These are phyloP conservation scores for Apiotrichum veenhuisii DNA, from an alignment of 1,284 basidiomycete genomes.

Conservation along the genomic window DNA sequence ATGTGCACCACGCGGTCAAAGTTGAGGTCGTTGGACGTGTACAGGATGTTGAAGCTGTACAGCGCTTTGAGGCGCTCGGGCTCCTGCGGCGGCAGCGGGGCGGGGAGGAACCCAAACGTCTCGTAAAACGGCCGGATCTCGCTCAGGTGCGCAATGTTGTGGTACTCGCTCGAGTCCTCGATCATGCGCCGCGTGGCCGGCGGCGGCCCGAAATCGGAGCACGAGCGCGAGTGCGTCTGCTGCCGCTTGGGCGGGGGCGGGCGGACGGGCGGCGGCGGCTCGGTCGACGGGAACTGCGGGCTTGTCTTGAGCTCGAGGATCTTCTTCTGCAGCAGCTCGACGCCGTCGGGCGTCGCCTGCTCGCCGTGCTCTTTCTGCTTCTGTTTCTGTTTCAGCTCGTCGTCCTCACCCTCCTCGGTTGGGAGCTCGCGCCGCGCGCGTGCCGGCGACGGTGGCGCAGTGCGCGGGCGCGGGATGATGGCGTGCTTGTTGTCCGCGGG, in stretches of 20 bases:
- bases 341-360: too few species aligned
- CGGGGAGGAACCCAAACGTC: conserved; percentile 62
- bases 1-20: conserved; percentile 87
- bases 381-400: neutral
- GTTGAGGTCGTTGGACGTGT: conserved; percentile 76
- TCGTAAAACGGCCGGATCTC: neutral
- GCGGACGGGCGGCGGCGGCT: too few species aligned
- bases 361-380: too few species aligned
- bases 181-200: neutral
- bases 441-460: neutral
- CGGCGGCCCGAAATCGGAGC: neutral
- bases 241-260: too few species aligned
- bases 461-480: too few species aligned
- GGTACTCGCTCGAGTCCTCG: neutral
- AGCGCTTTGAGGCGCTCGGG: conserved; percentile 71
- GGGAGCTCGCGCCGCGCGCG: neutral
- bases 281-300: too few species aligned
- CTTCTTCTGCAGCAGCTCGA: too few species aligned
- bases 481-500: neutral
- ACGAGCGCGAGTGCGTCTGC: neutral
- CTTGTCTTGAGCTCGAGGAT: too few species aligned
- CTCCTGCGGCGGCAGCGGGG: conserved; percentile 77
- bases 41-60: conserved; percentile 78
- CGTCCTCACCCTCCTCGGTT: neutral
- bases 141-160: neutral